phyloP scores from a whole-genome alignment of 768 basidiomycete genomes.

The Mycena epipterygia region DNA sequence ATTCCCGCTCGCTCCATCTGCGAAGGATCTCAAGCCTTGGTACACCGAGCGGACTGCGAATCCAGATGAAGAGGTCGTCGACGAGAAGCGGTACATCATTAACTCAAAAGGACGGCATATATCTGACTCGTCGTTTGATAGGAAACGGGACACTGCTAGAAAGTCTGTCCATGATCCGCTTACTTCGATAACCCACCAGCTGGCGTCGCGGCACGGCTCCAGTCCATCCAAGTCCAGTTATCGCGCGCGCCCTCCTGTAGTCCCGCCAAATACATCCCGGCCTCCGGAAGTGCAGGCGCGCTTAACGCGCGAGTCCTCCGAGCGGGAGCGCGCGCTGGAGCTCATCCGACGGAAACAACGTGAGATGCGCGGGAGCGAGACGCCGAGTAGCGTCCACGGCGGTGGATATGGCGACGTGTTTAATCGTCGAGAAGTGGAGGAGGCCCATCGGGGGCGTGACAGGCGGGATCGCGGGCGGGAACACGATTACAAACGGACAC shows the following conservation, averaged over 20 bases:
- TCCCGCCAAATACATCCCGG: conserved; percentile 39
- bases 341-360: conserved; percentile 77
- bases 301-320: conserved; percentile 78
- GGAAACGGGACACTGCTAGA: conserved; percentile 72
- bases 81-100: conserved; percentile 54
- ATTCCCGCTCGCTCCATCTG: conserved; percentile 78
- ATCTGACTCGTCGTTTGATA: conserved; percentile 43
- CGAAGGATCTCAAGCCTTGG: conserved; percentile 87
- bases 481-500: conserved; percentile 8
- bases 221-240: conserved; percentile 42
- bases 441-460: conserved; percentile 69
- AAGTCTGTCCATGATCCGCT: conserved; percentile 81
- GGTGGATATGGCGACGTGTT: conserved; percentile 78
- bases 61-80: conserved; percentile 46
- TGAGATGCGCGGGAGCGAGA: conserved; percentile 74
- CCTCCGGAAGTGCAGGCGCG: conserved; percentile 68
- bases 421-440: conserved; percentile 79
- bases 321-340: conserved; percentile 81
- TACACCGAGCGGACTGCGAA: conserved; percentile 60
- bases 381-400: conserved; percentile 77
- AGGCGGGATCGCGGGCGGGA: conserved; percentile 38
- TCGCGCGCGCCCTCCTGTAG: conserved; percentile 35
- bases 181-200: conserved; percentile 77
- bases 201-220: conserved; percentile 57
- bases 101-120: neutral